These are phyloP conservation scores for Ascochyta pisi DNA, from an alignment of 2,329 filamentous ascomycete species.

Conservation along the genomic window DNA sequence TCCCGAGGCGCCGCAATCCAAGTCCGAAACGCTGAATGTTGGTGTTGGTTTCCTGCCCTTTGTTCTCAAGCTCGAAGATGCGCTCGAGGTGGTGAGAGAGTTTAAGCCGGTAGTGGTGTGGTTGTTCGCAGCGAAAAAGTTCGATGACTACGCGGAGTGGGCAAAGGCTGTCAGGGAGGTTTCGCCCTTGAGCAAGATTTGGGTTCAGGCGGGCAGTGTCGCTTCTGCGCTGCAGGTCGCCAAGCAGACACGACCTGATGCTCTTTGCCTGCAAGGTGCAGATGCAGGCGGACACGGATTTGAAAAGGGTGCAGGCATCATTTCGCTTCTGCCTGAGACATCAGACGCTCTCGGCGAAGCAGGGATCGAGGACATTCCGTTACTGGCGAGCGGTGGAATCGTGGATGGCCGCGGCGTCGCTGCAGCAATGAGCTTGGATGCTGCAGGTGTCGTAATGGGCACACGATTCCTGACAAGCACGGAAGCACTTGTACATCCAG, in stretches of 20 bases:
- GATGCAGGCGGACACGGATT: slow-evolving; percentile 72
- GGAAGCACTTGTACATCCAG: slow-evolving; percentile 55
- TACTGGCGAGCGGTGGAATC: slow-evolving; percentile 68
- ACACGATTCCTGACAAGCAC: slow-evolving; percentile 66
- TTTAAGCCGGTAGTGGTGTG: slow-evolving; percentile 67
- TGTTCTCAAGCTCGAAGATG: slow-evolving; percentile 52
- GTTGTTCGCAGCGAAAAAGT: slow-evolving; percentile 67
- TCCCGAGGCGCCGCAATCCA: not conserved
- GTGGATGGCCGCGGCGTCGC: slow-evolving; percentile 65
- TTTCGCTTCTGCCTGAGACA: slow-evolving; percentile 66
- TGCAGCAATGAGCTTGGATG: slow-evolving; percentile 63
- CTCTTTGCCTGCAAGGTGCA: slow-evolving; percentile 67
- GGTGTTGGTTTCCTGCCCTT: slow-evolving; percentile 69
- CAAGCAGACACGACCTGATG: slow-evolving; percentile 59
- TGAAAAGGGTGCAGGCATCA: slow-evolving; percentile 61
- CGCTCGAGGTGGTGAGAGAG: slow-evolving; percentile 59
- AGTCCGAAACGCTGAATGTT: slow-evolving; percentile 52
- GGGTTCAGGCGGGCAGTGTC: slow-evolving; percentile 69
- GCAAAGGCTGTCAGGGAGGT: slow-evolving; percentile 41
- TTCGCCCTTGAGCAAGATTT: slow-evolving; percentile 55
- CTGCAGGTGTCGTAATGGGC: slow-evolving; percentile 65
- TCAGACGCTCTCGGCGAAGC: slow-evolving; percentile 54
- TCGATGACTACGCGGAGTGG: slow-evolving; percentile 49
- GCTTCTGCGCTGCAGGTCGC: slow-evolving; percentile 61
- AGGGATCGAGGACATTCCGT: slow-evolving; percentile 25